Evolutionary conservation across 805 yeast species (phyloP).

Genomic region (Zygosaccharomyces siamensis): DNA sequence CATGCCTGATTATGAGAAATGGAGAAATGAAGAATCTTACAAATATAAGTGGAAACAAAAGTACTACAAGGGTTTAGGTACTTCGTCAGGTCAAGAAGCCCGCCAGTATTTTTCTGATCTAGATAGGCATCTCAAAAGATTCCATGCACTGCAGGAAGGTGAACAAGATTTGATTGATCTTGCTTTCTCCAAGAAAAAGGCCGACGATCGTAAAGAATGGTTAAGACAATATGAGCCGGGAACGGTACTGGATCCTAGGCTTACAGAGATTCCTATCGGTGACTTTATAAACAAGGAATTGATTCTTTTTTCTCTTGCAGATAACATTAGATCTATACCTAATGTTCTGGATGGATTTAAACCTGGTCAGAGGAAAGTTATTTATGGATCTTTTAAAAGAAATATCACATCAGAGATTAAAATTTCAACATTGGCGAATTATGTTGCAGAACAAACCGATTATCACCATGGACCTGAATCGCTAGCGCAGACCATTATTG

Average conservation of each 20-base stretch:
- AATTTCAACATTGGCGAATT: constrained; percentile 87
- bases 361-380: constrained; percentile 94
- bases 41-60: constrained; percentile 81
- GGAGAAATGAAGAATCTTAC: constrained; percentile 83
- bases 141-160: constrained; percentile 72
- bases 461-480: constrained; percentile 96
- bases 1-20: constrained; percentile 91
- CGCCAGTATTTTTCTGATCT: constrained; percentile 83
- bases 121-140: constrained; percentile 79
- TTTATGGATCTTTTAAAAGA: constrained; percentile 79
- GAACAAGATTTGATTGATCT: constrained; percentile 79
- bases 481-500: constrained; percentile 82
- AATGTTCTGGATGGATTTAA: constrained; percentile 91
- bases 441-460: constrained; percentile 80
- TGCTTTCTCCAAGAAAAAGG: constrained; percentile 91
- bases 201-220: constrained; percentile 98
- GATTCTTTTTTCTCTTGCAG: constrained; percentile 94
- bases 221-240: constrained; percentile 87
- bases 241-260: constrained; percentile 76
- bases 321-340: constrained; percentile 92
- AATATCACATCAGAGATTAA: constrained; percentile 74
- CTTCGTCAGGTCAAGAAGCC: constrained; percentile 77
- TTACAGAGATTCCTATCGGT: constrained; percentile 76
- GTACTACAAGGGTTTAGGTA: constrained; percentile 98
- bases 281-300: constrained; percentile 94